Evolutionary conservation across 495 filamentous ascomycete genomes (phyloP).

Genomic region (Neurospora sp.): DNA sequence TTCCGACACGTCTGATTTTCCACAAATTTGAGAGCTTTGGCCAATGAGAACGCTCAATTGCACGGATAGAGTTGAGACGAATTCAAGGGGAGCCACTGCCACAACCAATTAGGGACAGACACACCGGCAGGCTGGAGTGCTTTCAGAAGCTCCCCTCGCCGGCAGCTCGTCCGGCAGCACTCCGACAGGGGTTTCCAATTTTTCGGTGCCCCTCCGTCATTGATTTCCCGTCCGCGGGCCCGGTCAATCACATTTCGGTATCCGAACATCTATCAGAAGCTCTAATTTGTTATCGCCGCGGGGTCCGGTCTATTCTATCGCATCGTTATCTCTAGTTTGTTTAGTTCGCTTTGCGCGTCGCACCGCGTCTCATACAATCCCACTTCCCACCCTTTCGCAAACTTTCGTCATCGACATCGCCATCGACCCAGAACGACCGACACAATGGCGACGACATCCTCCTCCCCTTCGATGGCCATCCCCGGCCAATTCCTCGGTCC

Average conservation of each 20-base stretch:
- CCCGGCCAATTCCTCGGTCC: slow-evolving; percentile 75
- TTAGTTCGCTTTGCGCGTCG: background rate
- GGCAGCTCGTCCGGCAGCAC: background rate
- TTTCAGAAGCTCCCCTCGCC: background rate
- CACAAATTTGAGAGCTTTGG: background rate
- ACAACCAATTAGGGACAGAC: background rate
- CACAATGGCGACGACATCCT: slow-evolving; percentile 11
- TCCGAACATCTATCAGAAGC: background rate
- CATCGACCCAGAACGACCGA: background rate
- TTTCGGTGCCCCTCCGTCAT: background rate
- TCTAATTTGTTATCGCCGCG: background rate
- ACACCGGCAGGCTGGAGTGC: background rate
- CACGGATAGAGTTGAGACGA: background rate
- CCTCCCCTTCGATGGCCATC: slow-evolving; percentile 28
- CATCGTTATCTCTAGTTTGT: background rate
- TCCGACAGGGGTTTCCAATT: background rate
- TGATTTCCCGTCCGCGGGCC: background rate
- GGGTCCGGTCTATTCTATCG: background rate
- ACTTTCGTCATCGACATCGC: background rate
- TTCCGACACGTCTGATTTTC: background rate
- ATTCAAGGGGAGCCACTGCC: background rate
- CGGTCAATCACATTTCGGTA: background rate
- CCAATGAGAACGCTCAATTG: background rate
- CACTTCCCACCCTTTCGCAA: background rate
- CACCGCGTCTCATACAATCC: background rate